Base-by-base conservation (phyloP, 805 yeast species). In the Cyberlindnera subsufficiens region DNA sequence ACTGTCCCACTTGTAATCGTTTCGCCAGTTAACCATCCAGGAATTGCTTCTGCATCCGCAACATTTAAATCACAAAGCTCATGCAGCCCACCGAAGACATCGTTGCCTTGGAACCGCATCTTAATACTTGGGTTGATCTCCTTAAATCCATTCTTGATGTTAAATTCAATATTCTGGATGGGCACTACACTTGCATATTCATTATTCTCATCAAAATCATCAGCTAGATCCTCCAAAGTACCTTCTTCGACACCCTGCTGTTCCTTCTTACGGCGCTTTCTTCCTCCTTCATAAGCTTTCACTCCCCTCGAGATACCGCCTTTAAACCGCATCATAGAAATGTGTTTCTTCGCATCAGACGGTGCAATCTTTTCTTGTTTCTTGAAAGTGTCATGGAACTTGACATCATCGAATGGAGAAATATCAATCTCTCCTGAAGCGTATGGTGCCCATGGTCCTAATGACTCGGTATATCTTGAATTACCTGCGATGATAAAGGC, bases 21-120 rank as follows among this genome's bases (percentile, higher is more conserved):
- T 58, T 85, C 88, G 3, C 95, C 95, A 4, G 90, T 78, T 29
- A 86, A 59, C 90, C 89, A 86, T 27, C 78, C 74, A 1, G 96
- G 95, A 14, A 84, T 62, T 0, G 51, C 65, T n/a, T 69, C 64
- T 0, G 84, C 73, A 50, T 83, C 73, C 2, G 80, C 61, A 0
- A 71, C 53, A 1, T 67, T 73, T 48, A 64, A 43, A 40, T 66
- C 67, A 22, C 88, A 74, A 15, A 86, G 65, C 53, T 84, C 82
- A 59, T 84, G 88, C 32, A 86, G 54, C 0, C 96, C 96, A 3
- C 78, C 95, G 69, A 80, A 86, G 0, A 87, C 73, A 56, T 86
- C 95, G 16, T 66, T 68, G 1, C 96, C 96, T 3, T 71, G 63
- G 5, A 86, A 59, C 44, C 47, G 52, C 4, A 66, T 42, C 14